These are phyloP conservation scores for Paradendryphiella salina DNA, from an alignment of 2,329 filamentous ascomycete species.

Conservation along the genomic window DNA sequence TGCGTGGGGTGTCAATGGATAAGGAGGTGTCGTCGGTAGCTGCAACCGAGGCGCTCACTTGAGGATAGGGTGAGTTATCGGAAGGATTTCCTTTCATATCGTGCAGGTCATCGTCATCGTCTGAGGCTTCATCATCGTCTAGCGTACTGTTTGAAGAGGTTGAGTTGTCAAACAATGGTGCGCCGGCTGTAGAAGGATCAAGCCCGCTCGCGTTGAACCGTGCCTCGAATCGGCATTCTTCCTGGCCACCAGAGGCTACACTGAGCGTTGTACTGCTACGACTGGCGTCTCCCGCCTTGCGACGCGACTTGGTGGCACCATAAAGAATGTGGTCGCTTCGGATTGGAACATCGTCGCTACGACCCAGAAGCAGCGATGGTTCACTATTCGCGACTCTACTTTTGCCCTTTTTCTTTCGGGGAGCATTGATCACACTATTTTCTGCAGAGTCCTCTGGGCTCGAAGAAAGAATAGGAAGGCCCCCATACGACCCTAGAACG, in stretches of 20 bases:
- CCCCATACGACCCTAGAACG: slow-evolving; percentile 60
- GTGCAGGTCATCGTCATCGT: slow-evolving; percentile 39
- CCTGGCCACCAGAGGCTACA: slow-evolving; percentile 32
- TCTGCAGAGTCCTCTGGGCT: slow-evolving; percentile 46
- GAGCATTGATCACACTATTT: slow-evolving; percentile 33
- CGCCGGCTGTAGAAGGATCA: slow-evolving; percentile 28
- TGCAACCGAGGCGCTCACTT: slow-evolving; percentile 78
- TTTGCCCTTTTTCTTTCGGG: slow-evolving; percentile 38
- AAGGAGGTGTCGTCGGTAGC: slow-evolving; percentile 73
- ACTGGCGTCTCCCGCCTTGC: slow-evolving; percentile 31
- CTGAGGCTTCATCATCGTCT: slow-evolving; percentile 40
- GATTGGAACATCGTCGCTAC: slow-evolving; percentile 21
- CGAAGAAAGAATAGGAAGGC: slow-evolving; percentile 54
- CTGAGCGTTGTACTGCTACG: slow-evolving; percentile 31
- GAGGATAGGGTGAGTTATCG: slow-evolving; percentile 75
- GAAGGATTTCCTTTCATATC: slow-evolving; percentile 54
- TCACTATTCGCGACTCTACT: slow-evolving; percentile 41
- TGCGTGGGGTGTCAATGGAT: slow-evolving; percentile 85
- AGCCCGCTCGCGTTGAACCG: slow-evolving; percentile 40
- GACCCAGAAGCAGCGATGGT: slow-evolving; percentile 17
- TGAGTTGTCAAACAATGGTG: slow-evolving; percentile 29
- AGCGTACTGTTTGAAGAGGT: slow-evolving; percentile 39
- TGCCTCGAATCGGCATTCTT: slow-evolving; percentile 37
- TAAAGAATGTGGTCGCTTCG: slow-evolving; percentile 27
- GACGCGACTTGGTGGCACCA: slow-evolving; percentile 28